phyloP scores from a whole-genome alignment of 805 yeast species.

The Cyberlindnera misumaiensis region DNA sequence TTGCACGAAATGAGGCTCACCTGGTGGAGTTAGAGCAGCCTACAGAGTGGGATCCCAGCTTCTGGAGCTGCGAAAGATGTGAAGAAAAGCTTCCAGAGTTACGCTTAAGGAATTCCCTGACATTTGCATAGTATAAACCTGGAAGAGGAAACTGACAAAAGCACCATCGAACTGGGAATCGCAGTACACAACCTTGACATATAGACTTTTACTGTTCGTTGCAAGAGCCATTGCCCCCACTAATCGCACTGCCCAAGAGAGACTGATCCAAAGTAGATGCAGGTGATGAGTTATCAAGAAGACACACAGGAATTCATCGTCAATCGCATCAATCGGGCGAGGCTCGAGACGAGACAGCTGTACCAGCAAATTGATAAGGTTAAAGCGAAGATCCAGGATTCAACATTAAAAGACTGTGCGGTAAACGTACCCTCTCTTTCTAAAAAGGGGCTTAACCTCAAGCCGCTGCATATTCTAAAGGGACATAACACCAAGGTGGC shows the following conservation, averaged over 20 bases:
- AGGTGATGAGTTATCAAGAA: conserved; percentile 3
- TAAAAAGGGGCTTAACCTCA: conserved; percentile 24
- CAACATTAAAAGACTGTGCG: conserved; percentile 36
- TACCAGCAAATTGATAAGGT: conserved; percentile 42
- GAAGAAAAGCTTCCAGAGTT: too few relatives aligned
- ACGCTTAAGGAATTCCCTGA: too few relatives aligned
- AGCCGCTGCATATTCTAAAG: conserved; percentile 31
- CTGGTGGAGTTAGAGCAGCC: background rate
- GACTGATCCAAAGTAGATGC: background rate
- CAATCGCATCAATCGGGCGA: conserved; percentile 29
- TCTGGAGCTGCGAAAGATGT: too few relatives aligned
- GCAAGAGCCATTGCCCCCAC: too few relatives aligned
- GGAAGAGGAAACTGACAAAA: too few relatives aligned
- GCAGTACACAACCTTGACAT: too few relatives aligned
- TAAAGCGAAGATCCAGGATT: conserved; percentile 37
- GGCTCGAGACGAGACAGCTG: conserved; percentile 40
- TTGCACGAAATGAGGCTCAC: conserved; percentile 1
- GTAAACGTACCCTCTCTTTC: conserved; percentile 11
- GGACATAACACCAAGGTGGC: conserved; percentile 70
- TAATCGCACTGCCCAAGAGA: too few relatives aligned
- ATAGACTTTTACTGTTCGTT: too few relatives aligned
- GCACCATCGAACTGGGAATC: too few relatives aligned
- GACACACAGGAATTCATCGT: conserved; percentile 10
- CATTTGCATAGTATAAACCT: too few relatives aligned
- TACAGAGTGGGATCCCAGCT: too few relatives aligned